Conservation (phyloP, 2,329 filamentous ascomycete species). For the Penicillium verrucosum region DNA sequence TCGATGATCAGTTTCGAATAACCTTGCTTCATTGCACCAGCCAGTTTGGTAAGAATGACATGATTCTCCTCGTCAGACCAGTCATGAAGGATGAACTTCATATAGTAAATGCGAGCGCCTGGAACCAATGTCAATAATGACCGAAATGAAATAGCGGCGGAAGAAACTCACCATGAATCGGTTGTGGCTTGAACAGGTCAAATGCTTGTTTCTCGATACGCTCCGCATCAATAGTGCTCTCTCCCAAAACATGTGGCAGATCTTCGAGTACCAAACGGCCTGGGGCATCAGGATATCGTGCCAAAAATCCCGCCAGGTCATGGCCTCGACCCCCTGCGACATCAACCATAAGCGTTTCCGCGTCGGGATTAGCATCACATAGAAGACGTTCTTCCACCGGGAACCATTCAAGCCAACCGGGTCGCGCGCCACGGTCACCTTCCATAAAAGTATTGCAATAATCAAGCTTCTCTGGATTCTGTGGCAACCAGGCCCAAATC, state of each 20-base stretch:
- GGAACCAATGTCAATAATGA: neutral
- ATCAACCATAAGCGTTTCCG: slow-evolving; percentile 19
- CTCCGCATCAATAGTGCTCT: neutral
- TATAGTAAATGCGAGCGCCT: slow-evolving; percentile 39
- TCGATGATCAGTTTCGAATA: slow-evolving; percentile 42
- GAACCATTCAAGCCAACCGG: slow-evolving; percentile 24
- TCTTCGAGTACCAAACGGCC: slow-evolving; percentile 18
- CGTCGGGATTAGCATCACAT: slow-evolving; percentile 5
- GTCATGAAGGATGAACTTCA: slow-evolving; percentile 42
- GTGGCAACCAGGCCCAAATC: slow-evolving; percentile 16
- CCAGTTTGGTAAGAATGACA: slow-evolving; percentile 31
- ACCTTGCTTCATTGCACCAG: slow-evolving; percentile 29
- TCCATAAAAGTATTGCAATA: slow-evolving; percentile 26
- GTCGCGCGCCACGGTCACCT: slow-evolving; percentile 11
- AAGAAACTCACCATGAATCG: slow-evolving; percentile 7
- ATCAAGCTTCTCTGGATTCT: slow-evolving; percentile 7
- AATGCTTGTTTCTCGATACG: neutral
- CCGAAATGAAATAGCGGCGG: neutral
- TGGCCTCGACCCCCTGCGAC: slow-evolving; percentile 19
- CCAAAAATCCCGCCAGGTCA: slow-evolving; percentile 8
- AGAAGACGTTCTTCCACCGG: slow-evolving; percentile 22
- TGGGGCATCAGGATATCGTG: slow-evolving; percentile 1
- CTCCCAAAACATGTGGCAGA: slow-evolving; percentile 11
- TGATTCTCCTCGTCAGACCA: slow-evolving; percentile 34
- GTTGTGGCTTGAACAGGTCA: slow-evolving; percentile 15